These are phyloP conservation scores for Niebla homalea DNA, from an alignment of 495 filamentous ascomycete species.

Conservation along the genomic window DNA sequence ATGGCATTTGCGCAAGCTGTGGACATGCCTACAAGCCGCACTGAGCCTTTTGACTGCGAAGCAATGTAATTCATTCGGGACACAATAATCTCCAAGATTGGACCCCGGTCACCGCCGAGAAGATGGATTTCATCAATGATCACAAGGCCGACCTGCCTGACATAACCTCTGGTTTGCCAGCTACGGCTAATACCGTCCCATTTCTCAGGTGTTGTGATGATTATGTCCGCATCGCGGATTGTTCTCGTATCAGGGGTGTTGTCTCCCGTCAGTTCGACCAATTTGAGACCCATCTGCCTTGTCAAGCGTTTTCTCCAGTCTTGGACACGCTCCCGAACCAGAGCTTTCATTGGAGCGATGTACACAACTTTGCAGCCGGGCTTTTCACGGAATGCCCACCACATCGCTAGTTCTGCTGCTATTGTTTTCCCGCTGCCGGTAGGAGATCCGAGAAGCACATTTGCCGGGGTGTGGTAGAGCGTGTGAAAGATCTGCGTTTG, in stretches of 20 bases:
- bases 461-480: constrained; percentile 79
- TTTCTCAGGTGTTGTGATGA: constrained; percentile 97
- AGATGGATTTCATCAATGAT: constrained; percentile 99
- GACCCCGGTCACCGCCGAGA: constrained; percentile 86
- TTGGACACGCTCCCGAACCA: constrained; percentile 90
- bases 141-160: constrained; percentile 86
- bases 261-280: constrained; percentile 95
- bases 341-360: constrained; percentile 97
- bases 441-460: constrained; percentile 91
- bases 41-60: constrained; percentile 69
- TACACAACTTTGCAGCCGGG: constrained; percentile 98
- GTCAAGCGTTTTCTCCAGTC: constrained; percentile 88
- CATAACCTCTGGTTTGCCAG: constrained; percentile 95
- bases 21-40: constrained; percentile 92
- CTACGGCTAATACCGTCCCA: constrained; percentile 99
- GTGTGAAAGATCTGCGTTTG: constrained; percentile 97
- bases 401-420: constrained; percentile 96
- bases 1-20: constrained; percentile 93
- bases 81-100: constrained; percentile 97
- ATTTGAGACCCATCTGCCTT: constrained; percentile 67
- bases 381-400: constrained; percentile 95
- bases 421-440: constrained; percentile 97
- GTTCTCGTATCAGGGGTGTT: constrained; percentile 94
- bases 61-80: constrained; percentile 99
- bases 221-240: constrained; percentile 90